Evolutionary conservation across 2,329 filamentous ascomycete genomes (phyloP).

Genomic region (Colletotrichum sublineola): DNA sequence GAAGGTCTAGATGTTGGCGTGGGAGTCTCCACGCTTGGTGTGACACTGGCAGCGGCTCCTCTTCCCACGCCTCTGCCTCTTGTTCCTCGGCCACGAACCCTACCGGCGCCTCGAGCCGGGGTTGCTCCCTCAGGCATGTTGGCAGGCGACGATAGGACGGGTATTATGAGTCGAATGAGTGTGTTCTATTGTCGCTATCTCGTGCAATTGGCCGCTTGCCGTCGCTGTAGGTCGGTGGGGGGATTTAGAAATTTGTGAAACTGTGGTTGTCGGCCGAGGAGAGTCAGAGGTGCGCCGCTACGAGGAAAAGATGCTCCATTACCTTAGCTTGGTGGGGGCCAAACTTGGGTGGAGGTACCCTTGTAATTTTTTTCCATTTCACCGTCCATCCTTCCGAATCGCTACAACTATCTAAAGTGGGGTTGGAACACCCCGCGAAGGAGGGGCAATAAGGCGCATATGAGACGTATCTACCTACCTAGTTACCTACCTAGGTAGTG

Average conservation of each 20-base stretch:
- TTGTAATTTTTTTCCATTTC: neutral
- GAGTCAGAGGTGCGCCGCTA: constrained; percentile 18
- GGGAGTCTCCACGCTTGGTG: constrained; percentile 27
- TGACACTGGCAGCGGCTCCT: constrained; percentile 25
- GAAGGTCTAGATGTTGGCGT: constrained; percentile 23
- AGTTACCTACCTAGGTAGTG: neutral
- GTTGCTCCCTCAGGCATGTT: constrained; percentile 38
- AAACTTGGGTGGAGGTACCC: constrained; percentile 3
- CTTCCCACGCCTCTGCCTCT: constrained; percentile 37
- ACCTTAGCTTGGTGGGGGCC: constrained; percentile 36
- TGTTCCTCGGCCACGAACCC: constrained; percentile 41
- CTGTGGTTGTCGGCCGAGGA: neutral
- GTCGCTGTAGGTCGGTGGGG: neutral
- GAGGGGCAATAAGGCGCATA: neutral
- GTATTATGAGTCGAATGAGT: neutral
- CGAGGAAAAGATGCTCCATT: constrained; percentile 30
- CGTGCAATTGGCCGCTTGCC: neutral
- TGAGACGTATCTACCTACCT: neutral
- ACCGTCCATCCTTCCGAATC: neutral
- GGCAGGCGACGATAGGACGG: neutral
- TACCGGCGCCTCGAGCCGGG: constrained; percentile 38
- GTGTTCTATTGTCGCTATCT: neutral
- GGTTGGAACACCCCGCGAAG: constrained; percentile 27
- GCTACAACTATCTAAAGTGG: constrained; percentile 7
- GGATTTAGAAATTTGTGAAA: constrained; percentile 1